phyloP scores from a whole-genome alignment of 345 rosid genomes.

The Populus euphratica region DNA sequence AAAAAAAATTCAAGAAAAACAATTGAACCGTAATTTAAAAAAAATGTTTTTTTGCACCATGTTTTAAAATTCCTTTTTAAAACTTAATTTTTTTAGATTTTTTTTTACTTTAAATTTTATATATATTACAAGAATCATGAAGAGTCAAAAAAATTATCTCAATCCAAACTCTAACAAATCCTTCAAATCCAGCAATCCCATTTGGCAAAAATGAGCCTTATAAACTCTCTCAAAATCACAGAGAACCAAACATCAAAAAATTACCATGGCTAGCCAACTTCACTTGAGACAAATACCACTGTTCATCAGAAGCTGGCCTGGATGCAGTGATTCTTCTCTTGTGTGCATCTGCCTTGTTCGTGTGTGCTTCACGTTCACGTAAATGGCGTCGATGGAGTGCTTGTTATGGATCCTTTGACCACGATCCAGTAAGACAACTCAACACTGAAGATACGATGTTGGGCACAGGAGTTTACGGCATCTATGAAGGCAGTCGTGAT shows the following conservation, averaged over 20 bases:
- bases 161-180: slow-evolving; percentile 19
- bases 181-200: slow-evolving; percentile 45
- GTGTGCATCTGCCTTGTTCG: slow-evolving; percentile 45
- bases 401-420: slow-evolving; percentile 49
- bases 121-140: too few species aligned
- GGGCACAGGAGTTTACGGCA: slow-evolving; percentile 17
- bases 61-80: too few species aligned
- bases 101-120: too few species aligned
- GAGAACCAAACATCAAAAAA: not conserved
- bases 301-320: slow-evolving; percentile 39
- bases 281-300: slow-evolving; percentile 15
- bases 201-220: slow-evolving; percentile 4
- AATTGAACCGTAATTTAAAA: too few species aligned
- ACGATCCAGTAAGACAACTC: slow-evolving; percentile 57
- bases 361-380: slow-evolving; percentile 59
- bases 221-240: not conserved
- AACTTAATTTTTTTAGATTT: too few species aligned
- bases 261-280: slow-evolving; percentile 44
- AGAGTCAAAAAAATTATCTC: not conserved
- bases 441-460: slow-evolving; percentile 30
- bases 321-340: slow-evolving; percentile 38
- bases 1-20: too few species aligned
- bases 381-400: slow-evolving; percentile 47
- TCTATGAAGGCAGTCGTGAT: slow-evolving; percentile 1
- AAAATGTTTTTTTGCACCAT: too few species aligned